A percentile compares a stretch with the other conserved stretches of the same genome.
These are phyloP conservation scores for Acer campestre DNA, from an alignment of 345 rosid genomes.

Conservation along the genomic window DNA sequence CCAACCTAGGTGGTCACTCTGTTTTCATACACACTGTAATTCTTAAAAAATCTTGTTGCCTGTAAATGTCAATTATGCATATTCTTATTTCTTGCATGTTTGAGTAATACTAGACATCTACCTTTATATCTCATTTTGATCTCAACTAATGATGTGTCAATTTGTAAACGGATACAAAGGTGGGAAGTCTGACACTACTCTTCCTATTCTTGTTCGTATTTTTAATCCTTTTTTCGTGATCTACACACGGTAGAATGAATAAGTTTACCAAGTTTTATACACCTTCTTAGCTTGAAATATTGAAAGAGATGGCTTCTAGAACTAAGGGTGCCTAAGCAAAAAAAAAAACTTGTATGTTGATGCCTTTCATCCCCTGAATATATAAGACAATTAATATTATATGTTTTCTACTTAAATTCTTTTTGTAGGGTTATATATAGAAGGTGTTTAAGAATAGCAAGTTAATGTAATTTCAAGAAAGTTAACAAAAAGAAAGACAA, in stretches of 20 bases:
- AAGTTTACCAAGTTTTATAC: constrained; percentile 3
- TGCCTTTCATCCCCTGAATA: no score
- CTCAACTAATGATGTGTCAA: no score
- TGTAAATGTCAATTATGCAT: constrained; percentile 23
- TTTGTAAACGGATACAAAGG: no score
- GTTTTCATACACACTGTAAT: background rate
- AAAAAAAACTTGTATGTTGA: no score
- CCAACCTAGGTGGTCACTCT: constrained; percentile 15
- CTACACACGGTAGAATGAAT: background rate
- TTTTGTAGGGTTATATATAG: no score
- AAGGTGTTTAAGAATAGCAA: no score
- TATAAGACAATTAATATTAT: no score
- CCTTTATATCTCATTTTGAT: no score
- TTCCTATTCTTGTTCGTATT: background rate
- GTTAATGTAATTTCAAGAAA: background rate
- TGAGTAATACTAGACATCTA: no score
- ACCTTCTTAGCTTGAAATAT: background rate
- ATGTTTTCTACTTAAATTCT: no score
- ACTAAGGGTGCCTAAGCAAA: background rate
- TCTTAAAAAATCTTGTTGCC: background rate
- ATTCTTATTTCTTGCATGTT: background rate
- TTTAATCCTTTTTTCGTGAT: background rate
- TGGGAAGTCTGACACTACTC: no score
- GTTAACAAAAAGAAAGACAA: background rate
- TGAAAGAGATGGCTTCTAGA: background rate